Base-by-base conservation (phyloP, 192 early-diverging fungal species). In the Gryganskiella cystojenkinii region DNA sequence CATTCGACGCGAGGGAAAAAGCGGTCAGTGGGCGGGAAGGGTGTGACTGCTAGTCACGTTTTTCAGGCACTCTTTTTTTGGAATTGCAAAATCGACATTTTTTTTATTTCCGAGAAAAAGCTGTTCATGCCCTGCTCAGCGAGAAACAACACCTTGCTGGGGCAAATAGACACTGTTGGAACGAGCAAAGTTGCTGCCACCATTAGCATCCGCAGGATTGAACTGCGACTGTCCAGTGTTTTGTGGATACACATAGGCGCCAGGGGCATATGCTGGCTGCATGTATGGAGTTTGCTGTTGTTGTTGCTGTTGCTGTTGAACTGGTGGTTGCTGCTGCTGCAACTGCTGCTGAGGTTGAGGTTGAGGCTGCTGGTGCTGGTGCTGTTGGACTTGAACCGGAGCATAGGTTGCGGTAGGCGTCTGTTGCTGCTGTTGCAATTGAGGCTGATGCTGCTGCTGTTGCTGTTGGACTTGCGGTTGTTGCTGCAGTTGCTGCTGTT, bases 241-340 rank as follows among this genome's bases (percentile, higher is more conserved):
- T 27, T 60, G 59, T 8, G 47, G 65, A 19, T 70, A 49, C 28
- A 50, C 31, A 40, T 31, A 69, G 7, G 67, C 49, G 25, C 58
- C 37, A 1, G 56, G 49, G 2, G 67, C 49, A 54, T 52, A 69
- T 15, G 67, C 57, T 10, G 45, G 67, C 15, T 64, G 70, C 35
- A 63, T 30, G 22, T 57, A 71, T 7, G 54, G 34, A 13, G 61
- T 56, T 14, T 47, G 70, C 45, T 63, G 70, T 13, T 61, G 61
- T 15, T 71, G 61, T 20, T 54, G 69, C 22, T 42, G 46, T 14
- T 30, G 67, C 4, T 22, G 56, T 20, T 54, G 67, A 25, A 50
- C 45, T 45, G 35, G 61, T n/a, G 43, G 55, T 24, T 56, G 53
- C 43, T 47, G 43, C 30, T 56, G 52, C 24, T 22, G 31, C 22